Percentiles rank a stretch among this genome's conserved stretches.
Evolutionary conservation across 1,284 basidiomycete genomes (phyloP).

Genomic region (Ustilago sp.): DNA sequence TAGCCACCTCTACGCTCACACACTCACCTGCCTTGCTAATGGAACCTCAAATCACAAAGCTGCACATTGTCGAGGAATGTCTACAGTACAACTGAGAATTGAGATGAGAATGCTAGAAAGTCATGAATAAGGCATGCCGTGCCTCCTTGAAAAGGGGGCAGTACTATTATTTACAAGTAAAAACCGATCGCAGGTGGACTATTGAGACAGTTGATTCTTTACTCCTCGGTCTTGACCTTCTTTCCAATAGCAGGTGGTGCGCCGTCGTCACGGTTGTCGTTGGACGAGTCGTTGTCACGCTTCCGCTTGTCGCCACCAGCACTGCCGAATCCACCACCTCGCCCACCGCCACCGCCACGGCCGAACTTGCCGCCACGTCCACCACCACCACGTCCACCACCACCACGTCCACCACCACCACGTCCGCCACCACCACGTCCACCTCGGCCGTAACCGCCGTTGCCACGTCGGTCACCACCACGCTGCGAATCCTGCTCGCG

Average conservation of each 20-base stretch:
- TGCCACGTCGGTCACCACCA: slow-evolving; percentile 73
- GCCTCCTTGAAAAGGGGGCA: background rate
- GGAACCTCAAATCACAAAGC: background rate
- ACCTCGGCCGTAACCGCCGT: slow-evolving; percentile 61
- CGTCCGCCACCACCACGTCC: slow-evolving; percentile 69
- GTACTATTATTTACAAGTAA: slow-evolving; percentile 4
- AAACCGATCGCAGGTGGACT: background rate
- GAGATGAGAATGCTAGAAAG: background rate
- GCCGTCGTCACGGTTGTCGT: slow-evolving; percentile 23
- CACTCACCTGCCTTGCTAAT: background rate
- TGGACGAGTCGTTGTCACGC: slow-evolving; percentile 32
- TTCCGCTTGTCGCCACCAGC: slow-evolving; percentile 54
- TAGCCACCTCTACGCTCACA: background rate
- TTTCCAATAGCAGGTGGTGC: slow-evolving; percentile 49
- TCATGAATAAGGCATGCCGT: background rate
- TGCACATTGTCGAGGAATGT: background rate
- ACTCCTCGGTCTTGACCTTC: slow-evolving; percentile 48
- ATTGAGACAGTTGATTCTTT: background rate
- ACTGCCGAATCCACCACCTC: slow-evolving; percentile 8
- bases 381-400: slow-evolving; percentile 62
- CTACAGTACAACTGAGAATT: slow-evolving; percentile 10
- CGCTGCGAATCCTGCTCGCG: slow-evolving; percentile 69
- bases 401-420: slow-evolving; percentile 38
- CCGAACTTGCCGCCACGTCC: slow-evolving; percentile 27
- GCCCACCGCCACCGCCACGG: slow-evolving; percentile 42